Base-by-base conservation (phyloP, 2,329 filamentous ascomycete genomes). In the Neoascochyta sp. region DNA sequence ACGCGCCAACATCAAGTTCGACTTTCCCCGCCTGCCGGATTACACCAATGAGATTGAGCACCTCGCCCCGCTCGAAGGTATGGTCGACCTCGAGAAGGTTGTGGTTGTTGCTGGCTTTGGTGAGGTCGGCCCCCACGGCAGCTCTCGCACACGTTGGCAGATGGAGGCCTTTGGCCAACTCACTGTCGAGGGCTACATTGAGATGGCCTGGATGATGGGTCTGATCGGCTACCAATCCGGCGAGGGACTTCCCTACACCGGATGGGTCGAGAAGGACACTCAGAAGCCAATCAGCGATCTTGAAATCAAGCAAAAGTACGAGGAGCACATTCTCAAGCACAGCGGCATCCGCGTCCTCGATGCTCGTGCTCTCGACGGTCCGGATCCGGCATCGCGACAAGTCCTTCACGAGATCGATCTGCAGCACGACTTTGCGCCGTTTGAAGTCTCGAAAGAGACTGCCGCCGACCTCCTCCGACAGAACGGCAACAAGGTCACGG, bases 161-260 rank as follows among this genome's bases (percentile, higher is more conserved):
- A 92, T 92, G 84, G 86, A 93, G 63, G 83, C 85, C 2, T 76
- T 83, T 45, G 86, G 86, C 52, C 76, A 86, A 56, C 92, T 93
- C 67, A 92, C 86, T 8, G 74, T 92, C 8, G 86, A 90, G 63
- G 86, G 86, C 16, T 92, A 84, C 52, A 80, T 92, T 38, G 86
- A 93, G 65, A 92, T 93, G 85, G 84, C 86, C 19, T 93, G 86
- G 86, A 83, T 93, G 59, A 93, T 92, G 86, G 86, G 86, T 52
- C 76, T 92, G 34, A 90, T 93, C 67, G 88, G 85, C 70, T 86
- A 93, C 62, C 47, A 85, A 83, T 8, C 77, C 78, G 9, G 9
- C 27, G 29, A n/a, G 9, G 11, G 9, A 14, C 23, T 20, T 18
- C 9, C 9, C 5, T 16, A 26, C 14, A 20, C 11, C 15, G 27